Evolutionary conservation across 805 yeast genomes (phyloP), one percentile per base, ranked within the genome.

Genomic region (Zygosaccharomyces siamensis): DNA sequence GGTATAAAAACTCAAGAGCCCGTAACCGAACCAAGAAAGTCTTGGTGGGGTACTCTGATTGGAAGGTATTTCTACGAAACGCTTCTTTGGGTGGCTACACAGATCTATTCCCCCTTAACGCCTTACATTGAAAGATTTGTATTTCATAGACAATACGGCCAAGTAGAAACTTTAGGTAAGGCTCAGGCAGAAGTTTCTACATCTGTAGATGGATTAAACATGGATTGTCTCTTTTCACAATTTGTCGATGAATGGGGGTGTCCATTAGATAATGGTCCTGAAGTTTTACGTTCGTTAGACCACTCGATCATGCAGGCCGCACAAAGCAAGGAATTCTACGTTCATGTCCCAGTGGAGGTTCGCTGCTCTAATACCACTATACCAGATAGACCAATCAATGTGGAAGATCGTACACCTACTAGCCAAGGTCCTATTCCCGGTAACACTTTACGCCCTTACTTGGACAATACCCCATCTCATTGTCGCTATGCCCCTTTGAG

Each of bases 241-340:
- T 90, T 83, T 69, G 98, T 92, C 44, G 83, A 90, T 63, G 99
- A 92, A 70, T 92, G 98, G 98, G 89, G 93, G n/a, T 80, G 95
- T 43, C 98, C 98, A 18, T 71, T 92, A 61, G 76, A 70, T 21
- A 77, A 80, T 54, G 97, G 97, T 4, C 83, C 83, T 6, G 84
- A 80, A 45, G 83, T 85, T 16, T 74, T 90, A 54, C 69, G 73
- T 45, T 73, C 83, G n/a, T 72, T 92, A 51, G 78, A 81, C 50
- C 76, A 76, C 28, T 79, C 80, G 1, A 84, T 86, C 45, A 64
- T 74, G 27, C 72, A 70, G 20, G 96, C 93, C 28, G 80, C 83
- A 28, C 59, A 64, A 10, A 66, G 68, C 11, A 80, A 80, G 51
- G 83, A 82, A 32, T 92, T 76, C 67, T 92, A 75, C 60, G 96